Conservation (phyloP, 2,329 filamentous ascomycete genomes). For the Emergomyces orientalis region DNA sequence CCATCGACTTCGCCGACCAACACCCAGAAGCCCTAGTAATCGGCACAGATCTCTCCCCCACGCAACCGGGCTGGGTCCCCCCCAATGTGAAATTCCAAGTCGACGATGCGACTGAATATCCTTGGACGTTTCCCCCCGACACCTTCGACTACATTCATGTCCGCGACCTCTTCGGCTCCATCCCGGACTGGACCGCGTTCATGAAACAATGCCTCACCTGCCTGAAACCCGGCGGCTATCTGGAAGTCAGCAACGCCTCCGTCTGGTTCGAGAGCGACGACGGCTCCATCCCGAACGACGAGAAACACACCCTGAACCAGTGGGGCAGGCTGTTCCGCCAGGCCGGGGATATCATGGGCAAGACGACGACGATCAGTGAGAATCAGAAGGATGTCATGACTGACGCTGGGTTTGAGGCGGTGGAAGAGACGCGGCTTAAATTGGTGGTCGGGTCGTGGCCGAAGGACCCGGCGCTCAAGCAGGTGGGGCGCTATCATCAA, state of each 20-base stretch:
- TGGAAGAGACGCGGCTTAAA: conserved; percentile 45
- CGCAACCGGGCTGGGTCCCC: conserved; percentile 56
- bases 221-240: conserved; percentile 47
- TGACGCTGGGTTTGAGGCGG: conserved; percentile 50
- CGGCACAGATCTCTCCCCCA: conserved; percentile 51
- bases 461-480: conserved; percentile 38
- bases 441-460: conserved; percentile 47
- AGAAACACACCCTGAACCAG: conserved; percentile 14
- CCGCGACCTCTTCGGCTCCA: conserved; percentile 49
- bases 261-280: conserved; percentile 45
- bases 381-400: conserved; percentile 34
- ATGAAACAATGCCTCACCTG: conserved; percentile 44
- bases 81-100: conserved; percentile 65
- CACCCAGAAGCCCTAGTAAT: conserved; percentile 6
- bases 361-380: conserved; percentile 16
- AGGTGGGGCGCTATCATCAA: conserved; percentile 42
- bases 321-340: conserved; percentile 31
- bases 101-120: conserved; percentile 54
- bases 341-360: conserved; percentile 4
- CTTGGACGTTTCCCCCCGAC: conserved; percentile 47
- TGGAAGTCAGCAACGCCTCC: conserved; percentile 37
- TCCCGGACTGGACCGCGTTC: conserved; percentile 49
- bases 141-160: conserved; percentile 53
- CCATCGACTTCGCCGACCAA: conserved; percentile 19
- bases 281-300: conserved; percentile 37